Evolutionary conservation across 2,329 filamentous ascomycete genomes (phyloP).

Genomic region (Cercospora sp.): DNA sequence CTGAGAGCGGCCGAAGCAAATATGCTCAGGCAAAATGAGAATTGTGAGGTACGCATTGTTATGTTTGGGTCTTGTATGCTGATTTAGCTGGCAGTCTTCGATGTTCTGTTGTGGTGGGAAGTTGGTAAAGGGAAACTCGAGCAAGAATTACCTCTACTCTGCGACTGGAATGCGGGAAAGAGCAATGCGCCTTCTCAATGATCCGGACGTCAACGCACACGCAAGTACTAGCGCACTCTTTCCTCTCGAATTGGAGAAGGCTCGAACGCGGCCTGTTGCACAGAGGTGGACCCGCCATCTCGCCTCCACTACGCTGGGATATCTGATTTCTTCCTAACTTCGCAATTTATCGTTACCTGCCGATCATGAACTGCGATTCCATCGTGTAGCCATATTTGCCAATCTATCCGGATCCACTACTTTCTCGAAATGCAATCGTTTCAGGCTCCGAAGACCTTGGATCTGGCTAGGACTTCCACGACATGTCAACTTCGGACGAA

Average conservation of each 20-base stretch:
- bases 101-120: not conserved
- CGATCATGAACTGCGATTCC: no score
- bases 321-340: no score
- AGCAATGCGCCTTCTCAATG: not conserved
- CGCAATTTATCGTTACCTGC: no score
- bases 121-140: not conserved
- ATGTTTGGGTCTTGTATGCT: constrained; percentile 1
- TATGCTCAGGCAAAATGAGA: not conserved
- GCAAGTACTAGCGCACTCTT: not conserved
- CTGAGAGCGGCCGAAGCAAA: not conserved
- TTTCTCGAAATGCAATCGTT: not conserved
- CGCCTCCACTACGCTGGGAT: not conserved
- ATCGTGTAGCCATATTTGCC: no score
- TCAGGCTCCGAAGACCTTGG: not conserved
- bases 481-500: not conserved
- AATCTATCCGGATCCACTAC: no score
- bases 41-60: not conserved
- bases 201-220: not conserved
- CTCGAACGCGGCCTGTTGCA: not conserved
- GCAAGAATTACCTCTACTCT: not conserved
- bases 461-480: not conserved
- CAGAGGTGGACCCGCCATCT: not conserved
- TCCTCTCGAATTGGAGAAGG: not conserved
- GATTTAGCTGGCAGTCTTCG: not conserved
- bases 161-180: not conserved